Evolutionary conservation across 1,284 basidiomycete species (phyloP).

Genomic region (Paramarasmius palmivorus): DNA sequence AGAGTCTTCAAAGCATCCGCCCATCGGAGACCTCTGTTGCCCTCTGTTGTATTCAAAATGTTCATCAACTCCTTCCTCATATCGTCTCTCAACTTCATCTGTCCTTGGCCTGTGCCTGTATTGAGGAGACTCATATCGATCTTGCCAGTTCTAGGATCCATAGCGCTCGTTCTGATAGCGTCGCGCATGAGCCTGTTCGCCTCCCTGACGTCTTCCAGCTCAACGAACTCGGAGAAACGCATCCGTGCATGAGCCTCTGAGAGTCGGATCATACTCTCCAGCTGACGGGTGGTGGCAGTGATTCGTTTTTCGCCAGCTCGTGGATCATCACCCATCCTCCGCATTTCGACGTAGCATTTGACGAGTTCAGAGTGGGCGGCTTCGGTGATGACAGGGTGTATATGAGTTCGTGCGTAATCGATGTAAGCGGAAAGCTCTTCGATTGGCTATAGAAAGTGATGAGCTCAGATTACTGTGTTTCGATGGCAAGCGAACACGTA

Average conservation of each 20-base stretch:
- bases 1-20: constrained; percentile 73
- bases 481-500: constrained; percentile 34
- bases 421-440: constrained; percentile 94
- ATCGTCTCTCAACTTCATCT: constrained; percentile 82
- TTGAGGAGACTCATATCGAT: constrained; percentile 97
- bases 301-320: constrained; percentile 90
- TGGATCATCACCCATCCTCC: constrained; percentile 89
- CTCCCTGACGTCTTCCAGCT: constrained; percentile 87
- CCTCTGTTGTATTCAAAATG: constrained; percentile 61
- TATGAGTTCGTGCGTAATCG: constrained; percentile 87
- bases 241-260: constrained; percentile 96
- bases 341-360: constrained; percentile 88
- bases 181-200: constrained; percentile 92
- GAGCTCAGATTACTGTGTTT: neutral
- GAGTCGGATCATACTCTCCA: constrained; percentile 98
- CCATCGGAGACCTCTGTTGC: constrained; percentile 77
- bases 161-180: constrained; percentile 91
- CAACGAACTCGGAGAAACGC: constrained; percentile 86
- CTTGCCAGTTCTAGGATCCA: constrained; percentile 93
- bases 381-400: constrained; percentile 89
- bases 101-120: constrained; percentile 86
- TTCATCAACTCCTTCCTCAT: constrained; percentile 78
- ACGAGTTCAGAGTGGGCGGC: constrained; percentile 87
- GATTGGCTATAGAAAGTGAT: constrained; percentile 59
- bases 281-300: constrained; percentile 96